Conservation (phyloP, 225 moss, liverwort and hornwort species). For the Anthoceros angustus region DNA sequence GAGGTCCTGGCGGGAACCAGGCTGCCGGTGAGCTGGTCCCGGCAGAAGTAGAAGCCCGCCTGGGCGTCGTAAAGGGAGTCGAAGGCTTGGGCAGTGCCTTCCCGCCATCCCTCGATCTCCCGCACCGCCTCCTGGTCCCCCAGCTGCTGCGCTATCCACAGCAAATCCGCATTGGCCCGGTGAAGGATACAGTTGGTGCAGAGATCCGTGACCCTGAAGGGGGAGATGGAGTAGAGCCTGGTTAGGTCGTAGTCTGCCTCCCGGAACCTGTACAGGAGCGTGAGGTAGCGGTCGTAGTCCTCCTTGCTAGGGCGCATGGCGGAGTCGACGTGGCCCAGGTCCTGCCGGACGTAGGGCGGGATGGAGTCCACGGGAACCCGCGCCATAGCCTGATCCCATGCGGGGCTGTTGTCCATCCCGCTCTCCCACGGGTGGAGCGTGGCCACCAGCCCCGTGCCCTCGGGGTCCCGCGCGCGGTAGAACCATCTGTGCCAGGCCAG, state of each 20-base stretch:
- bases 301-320: slow-evolving; percentile 15
- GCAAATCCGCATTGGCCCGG: slow-evolving; percentile 14
- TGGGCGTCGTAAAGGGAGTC: slow-evolving; percentile 10
- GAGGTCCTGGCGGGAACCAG: slow-evolving; percentile 11
- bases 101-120: slow-evolving; percentile 12
- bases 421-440: slow-evolving; percentile 21
- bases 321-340: slow-evolving; percentile 16
- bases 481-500: slow-evolving; percentile 20
- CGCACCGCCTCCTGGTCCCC: slow-evolving; percentile 3
- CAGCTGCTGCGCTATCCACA: slow-evolving; percentile 14
- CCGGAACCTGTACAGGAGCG: slow-evolving; percentile 14
- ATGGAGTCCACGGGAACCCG: slow-evolving; percentile 13
- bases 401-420: slow-evolving; percentile 20
- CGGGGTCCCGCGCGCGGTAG: slow-evolving; percentile 14
- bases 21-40: slow-evolving; percentile 15
- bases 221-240: slow-evolving; percentile 11
- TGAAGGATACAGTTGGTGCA: slow-evolving; percentile 15
- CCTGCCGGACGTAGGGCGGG: slow-evolving; percentile 15
- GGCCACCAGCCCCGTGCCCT: slow-evolving; percentile 15
- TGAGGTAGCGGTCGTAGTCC: slow-evolving; percentile 17
- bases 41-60: slow-evolving; percentile 9
- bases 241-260: slow-evolving; percentile 12
- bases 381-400: slow-evolving; percentile 14
- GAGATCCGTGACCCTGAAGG: slow-evolving; percentile 19
- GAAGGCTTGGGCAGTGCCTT: slow-evolving; percentile 8